Evolutionary conservation across 306 rosid genomes (phyloP).

Genomic region (Trifolium repens): DNA sequence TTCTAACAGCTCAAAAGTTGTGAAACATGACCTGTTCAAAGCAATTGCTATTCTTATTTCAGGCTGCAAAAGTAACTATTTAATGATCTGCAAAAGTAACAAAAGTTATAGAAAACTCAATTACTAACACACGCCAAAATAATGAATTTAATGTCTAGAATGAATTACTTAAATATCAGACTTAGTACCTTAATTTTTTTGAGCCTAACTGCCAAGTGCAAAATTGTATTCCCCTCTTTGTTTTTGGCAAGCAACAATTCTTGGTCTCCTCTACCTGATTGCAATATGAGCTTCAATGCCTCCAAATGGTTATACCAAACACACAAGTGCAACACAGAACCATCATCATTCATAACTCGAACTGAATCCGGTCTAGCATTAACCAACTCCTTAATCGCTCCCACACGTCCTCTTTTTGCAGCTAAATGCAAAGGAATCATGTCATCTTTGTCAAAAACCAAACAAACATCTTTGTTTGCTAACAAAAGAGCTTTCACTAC

Average conservation of each 20-base stretch:
- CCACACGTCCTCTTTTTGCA: slow-evolving; percentile 44
- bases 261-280: slow-evolving; percentile 32
- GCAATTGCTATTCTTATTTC: slow-evolving; percentile 10
- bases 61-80: slow-evolving; percentile 40
- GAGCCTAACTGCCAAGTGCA: slow-evolving; percentile 38
- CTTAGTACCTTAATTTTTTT: slow-evolving; percentile 40
- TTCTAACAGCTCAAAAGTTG: slow-evolving; percentile 18
- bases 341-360: slow-evolving; percentile 2
- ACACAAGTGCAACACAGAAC: slow-evolving; percentile 40
- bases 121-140: neutral
- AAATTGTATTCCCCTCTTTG: slow-evolving; percentile 32
- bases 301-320: slow-evolving; percentile 35
- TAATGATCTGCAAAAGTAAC: slow-evolving; percentile 32
- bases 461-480: slow-evolving; percentile 25
- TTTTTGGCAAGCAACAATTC: slow-evolving; percentile 15
- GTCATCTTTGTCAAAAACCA: slow-evolving; percentile 38
- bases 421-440: slow-evolving; percentile 52
- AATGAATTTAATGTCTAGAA: neutral
- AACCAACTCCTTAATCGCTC: slow-evolving; percentile 22
- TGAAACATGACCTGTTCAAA: neutral
- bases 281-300: slow-evolving; percentile 34
- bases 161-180: neutral
- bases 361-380: neutral
- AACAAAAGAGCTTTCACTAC: slow-evolving; percentile 30
- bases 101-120: neutral